Evolutionary conservation across 352 stramenopile genomes (phyloP), one percentile per base, ranked within the genome.

Genomic region (Aphanomyces astaci): DNA sequence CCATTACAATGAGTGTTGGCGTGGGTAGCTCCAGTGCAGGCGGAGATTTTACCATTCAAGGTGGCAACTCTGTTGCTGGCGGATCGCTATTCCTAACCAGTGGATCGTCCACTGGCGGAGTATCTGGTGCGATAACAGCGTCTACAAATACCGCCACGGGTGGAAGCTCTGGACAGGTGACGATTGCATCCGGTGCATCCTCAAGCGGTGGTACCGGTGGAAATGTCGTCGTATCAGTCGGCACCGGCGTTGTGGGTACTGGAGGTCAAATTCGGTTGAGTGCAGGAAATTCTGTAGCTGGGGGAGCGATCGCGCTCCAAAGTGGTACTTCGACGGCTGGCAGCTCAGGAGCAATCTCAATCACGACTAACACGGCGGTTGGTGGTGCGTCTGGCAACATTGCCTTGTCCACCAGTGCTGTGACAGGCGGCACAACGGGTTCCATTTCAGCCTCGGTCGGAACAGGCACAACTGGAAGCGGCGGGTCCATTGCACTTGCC

Each of bases 61-160:
- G 51, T 19, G 51, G 51, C 25, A 39, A 32, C 13, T 59, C 51
- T 40, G 51, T 59, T 59, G 51, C 51, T 40, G 51, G 51, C n/a
- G 51, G 51, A 30, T 59, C 51, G 4, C 5, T 59, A 10, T 39
- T 33, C 30, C 11, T 59, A 5, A 33, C 13, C 17, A 59, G 51
- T 59, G 51, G 51, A 0, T 30, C 51, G 15, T 59, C 51, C 4
- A 33, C 51, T 13, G 30, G 13, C 33, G 51, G 15, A 53, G 17
- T 2, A 88, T 59, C 51, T 59, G 54, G 9, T 85, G 71, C 54
- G 64, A 54, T 30, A 62, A 46, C 4, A 75, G 79, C 0, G 78
- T 74, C 17, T 70, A 39, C 27, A 79, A 25, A 56, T 52, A 53
- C 52, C n/a, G 51, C 17, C 1, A 71, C 72, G 17, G 75, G 75